A percentile compares a stretch with the other conserved stretches of the same genome.
phyloP scores from a whole-genome alignment of 768 basidiomycete species.

The Tricholomella constricta region DNA sequence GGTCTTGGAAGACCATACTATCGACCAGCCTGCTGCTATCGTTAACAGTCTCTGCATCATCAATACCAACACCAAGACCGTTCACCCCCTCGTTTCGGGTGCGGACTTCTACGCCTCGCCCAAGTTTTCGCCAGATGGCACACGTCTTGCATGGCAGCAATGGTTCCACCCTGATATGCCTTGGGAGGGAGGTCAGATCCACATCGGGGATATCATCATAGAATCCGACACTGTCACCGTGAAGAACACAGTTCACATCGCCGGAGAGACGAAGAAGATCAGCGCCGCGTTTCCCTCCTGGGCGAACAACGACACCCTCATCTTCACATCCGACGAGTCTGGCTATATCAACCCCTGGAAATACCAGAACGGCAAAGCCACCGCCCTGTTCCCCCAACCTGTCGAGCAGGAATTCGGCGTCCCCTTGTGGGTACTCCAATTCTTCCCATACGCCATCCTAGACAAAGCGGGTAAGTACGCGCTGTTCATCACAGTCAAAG shows the following conservation, averaged over 20 bases:
- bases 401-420: conserved; percentile 56
- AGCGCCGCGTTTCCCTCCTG: conserved; percentile 63
- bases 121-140: conserved; percentile 25
- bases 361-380: conserved; percentile 35
- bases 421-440: conserved; percentile 58
- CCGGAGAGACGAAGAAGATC: conserved; percentile 50
- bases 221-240: conserved; percentile 30
- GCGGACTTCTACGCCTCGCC: conserved; percentile 74
- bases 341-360: conserved; percentile 72
- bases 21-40: conserved; percentile 49
- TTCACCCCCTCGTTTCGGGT: conserved; percentile 50
- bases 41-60: conserved; percentile 61
- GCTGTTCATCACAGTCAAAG: conserved; percentile 41
- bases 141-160: conserved; percentile 26
- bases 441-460: conserved; percentile 48
- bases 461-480: conserved; percentile 34
- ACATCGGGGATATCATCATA: conserved; percentile 48
- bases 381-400: conserved; percentile 43
- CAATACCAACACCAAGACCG: conserved; percentile 43
- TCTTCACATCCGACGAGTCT: conserved; percentile 66
- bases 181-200: conserved; percentile 25
- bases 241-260: conserved; percentile 43
- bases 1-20: conserved; percentile 72
- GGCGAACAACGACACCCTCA: conserved; percentile 53
- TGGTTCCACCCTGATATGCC: conserved; percentile 32